These are phyloP conservation scores for Diplodia seriata DNA, from an alignment of 2,329 filamentous ascomycete species.

Conservation along the genomic window DNA sequence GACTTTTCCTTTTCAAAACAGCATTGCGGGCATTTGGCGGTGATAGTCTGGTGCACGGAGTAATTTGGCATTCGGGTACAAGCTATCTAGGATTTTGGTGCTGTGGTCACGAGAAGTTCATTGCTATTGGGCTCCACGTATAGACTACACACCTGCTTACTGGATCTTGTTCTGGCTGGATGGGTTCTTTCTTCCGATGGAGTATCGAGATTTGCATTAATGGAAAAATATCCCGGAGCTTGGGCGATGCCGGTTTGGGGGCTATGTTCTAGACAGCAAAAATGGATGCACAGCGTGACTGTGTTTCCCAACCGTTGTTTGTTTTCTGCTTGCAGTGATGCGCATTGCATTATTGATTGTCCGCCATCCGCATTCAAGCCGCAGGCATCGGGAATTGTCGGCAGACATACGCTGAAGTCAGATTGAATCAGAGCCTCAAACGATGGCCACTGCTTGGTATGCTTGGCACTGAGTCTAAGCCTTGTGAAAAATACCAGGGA, in stretches of 20 bases:
- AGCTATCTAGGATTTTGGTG: not conserved
- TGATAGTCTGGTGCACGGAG: not conserved
- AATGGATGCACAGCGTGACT: not conserved
- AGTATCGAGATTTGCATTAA: not conserved
- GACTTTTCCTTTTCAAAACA: not conserved
- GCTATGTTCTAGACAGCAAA: not conserved
- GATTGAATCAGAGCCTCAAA: not conserved
- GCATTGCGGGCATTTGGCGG: not conserved
- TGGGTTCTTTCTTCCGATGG: not conserved
- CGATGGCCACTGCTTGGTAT: not conserved
- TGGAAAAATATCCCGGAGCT: not conserved
- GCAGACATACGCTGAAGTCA: too few species aligned
- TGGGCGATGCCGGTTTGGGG: not conserved
- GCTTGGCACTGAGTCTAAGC: not conserved
- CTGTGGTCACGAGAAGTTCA: not conserved
- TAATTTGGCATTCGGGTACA: not conserved
- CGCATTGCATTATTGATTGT: too few species aligned
- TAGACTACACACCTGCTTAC: not conserved
- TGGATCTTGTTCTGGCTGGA: not conserved
- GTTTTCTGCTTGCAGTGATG: not conserved
- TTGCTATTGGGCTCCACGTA: not conserved
- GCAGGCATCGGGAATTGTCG: too few species aligned
- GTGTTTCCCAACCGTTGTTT: not conserved
- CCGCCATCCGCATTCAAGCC: too few species aligned
- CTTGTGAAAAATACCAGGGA: too few species aligned